Evolutionary conservation across 2,329 filamentous ascomycete species (phyloP).

Genomic region (Moelleriella libera): DNA sequence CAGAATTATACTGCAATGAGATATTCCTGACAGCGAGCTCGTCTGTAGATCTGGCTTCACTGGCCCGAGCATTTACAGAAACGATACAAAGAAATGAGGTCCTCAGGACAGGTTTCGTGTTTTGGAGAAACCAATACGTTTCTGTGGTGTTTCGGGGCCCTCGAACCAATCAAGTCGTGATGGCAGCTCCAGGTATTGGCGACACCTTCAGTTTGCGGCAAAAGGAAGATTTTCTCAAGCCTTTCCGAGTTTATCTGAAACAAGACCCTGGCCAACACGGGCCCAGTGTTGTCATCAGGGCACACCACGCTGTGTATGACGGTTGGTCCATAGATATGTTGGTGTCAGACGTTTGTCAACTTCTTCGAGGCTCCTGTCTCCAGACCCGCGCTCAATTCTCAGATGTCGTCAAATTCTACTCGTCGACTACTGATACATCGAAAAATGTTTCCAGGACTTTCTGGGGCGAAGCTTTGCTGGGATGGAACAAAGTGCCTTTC

Average conservation of each 20-base stretch:
- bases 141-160: slow-evolving; percentile 43
- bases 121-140: slow-evolving; percentile 24
- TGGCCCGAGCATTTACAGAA: slow-evolving; percentile 33
- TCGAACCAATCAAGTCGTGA: slow-evolving; percentile 26
- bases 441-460: slow-evolving; percentile 39
- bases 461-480: slow-evolving; percentile 54
- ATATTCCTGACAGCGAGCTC: slow-evolving; percentile 46
- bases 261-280: slow-evolving; percentile 7
- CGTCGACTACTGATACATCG: slow-evolving; percentile 8
- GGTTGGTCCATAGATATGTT: slow-evolving; percentile 83
- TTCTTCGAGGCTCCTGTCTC: slow-evolving; percentile 23
- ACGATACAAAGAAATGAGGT: slow-evolving; percentile 47
- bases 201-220: slow-evolving; percentile 25
- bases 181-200: slow-evolving; percentile 13
- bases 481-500: slow-evolving; percentile 36
- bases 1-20: slow-evolving; percentile 63
- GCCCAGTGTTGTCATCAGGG: slow-evolving; percentile 30
- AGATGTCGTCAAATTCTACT: slow-evolving; percentile 38
- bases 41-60: slow-evolving; percentile 15
- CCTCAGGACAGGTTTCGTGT: slow-evolving; percentile 59
- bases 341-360: slow-evolving; percentile 45
- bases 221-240: slow-evolving; percentile 30
- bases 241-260: slow-evolving; percentile 46
- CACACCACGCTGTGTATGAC: slow-evolving; percentile 81
- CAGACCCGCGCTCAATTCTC: slow-evolving; percentile 42